Conservation (phyloP, 441 rosid species). For the Euphorbia corollata region DNA sequence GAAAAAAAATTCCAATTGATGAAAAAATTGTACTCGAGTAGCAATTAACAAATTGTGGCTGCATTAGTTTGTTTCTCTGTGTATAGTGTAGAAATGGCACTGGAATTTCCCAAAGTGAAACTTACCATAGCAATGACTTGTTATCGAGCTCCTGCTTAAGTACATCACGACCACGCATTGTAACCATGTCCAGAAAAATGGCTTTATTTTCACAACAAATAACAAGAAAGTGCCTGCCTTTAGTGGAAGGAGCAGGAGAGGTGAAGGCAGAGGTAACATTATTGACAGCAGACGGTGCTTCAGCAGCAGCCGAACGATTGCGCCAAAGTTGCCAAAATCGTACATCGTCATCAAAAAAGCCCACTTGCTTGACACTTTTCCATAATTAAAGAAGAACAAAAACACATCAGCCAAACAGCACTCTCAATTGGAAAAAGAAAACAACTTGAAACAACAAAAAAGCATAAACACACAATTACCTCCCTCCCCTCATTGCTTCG, state of each 20-base stretch:
- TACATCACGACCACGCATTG: constrained; percentile 97
- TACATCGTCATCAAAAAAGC: constrained; percentile 90
- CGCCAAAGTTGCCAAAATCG: constrained; percentile 95
- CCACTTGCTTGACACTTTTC: constrained; percentile 93
- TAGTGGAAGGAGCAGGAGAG: constrained; percentile 83
- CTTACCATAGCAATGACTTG: constrained; percentile 84
- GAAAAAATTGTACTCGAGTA: not conserved
- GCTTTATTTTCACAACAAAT: constrained; percentile 95
- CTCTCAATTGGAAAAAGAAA: not conserved
- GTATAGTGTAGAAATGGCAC: not conserved
- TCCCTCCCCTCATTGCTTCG: constrained; percentile 95
- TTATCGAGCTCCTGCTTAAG: constrained; percentile 95
- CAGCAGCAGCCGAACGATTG: constrained; percentile 84
- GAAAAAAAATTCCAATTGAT: not conserved
- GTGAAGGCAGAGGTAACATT: constrained; percentile 75
- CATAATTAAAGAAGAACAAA: constrained; percentile 4
- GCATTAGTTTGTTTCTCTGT: not conserved
- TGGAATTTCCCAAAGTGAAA: constrained; percentile 10
- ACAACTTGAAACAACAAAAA: not conserved
- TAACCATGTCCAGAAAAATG: constrained; percentile 88
- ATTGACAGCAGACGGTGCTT: constrained; percentile 78
- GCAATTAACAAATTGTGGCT: not conserved
- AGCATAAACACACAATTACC: constrained; percentile 34
- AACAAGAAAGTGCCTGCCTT: constrained; percentile 94
- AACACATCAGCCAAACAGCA: not conserved